Evolutionary conservation across 805 yeast genomes (phyloP).

Genomic region (Yamadazyma akitaensis): DNA sequence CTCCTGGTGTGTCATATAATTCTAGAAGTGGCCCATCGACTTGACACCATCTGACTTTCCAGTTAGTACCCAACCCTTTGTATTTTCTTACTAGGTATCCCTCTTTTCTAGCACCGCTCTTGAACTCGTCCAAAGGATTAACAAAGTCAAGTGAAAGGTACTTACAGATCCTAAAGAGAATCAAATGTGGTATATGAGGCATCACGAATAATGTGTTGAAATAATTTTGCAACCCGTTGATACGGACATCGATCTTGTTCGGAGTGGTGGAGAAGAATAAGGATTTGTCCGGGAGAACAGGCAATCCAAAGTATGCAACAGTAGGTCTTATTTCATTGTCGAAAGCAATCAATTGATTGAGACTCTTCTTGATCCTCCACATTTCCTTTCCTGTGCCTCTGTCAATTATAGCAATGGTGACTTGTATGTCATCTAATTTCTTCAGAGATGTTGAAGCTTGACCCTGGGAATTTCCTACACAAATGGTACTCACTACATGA

Average conservation of each 20-base stretch:
- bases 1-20: slow-evolving; percentile 56
- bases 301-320: slow-evolving; percentile 51
- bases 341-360: slow-evolving; percentile 55
- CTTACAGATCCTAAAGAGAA: slow-evolving; percentile 52
- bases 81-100: slow-evolving; percentile 64
- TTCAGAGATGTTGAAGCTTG: slow-evolving; percentile 28
- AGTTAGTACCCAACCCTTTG: slow-evolving; percentile 57
- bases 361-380: slow-evolving; percentile 70
- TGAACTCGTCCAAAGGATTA: slow-evolving; percentile 52
- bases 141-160: slow-evolving; percentile 68
- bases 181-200: slow-evolving; percentile 55
- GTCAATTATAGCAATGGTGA: slow-evolving; percentile 63
- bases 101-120: slow-evolving; percentile 54
- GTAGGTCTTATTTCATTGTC: slow-evolving; percentile 58
- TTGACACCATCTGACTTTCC: slow-evolving; percentile 71
- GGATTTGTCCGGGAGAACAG: slow-evolving; percentile 61
- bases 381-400: slow-evolving; percentile 59
- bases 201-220: slow-evolving; percentile 54
- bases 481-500: slow-evolving; percentile 41
- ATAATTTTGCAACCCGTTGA: slow-evolving; percentile 53
- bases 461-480: slow-evolving; percentile 13
- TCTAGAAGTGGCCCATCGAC: slow-evolving; percentile 58
- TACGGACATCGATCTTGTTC: slow-evolving; percentile 58
- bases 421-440: slow-evolving; percentile 53
- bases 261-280: slow-evolving; percentile 62